Percentiles rank a stretch among this genome's conserved stretches.
Conservation (phyloP, 306 rosid genomes). For the Fragaria iinumae region DNA sequence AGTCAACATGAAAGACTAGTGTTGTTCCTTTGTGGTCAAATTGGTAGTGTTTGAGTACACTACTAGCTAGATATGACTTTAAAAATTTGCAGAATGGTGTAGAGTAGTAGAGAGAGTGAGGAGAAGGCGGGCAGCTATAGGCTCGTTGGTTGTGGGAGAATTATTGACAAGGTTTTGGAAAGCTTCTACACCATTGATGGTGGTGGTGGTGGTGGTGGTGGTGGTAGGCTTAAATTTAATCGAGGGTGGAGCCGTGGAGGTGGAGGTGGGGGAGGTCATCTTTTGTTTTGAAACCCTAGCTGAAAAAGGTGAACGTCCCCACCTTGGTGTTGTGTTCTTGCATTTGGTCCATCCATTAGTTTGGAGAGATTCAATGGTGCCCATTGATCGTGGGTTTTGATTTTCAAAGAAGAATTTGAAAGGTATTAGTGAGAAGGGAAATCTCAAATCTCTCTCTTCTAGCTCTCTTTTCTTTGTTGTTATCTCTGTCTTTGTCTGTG, state of each 20-base stretch:
- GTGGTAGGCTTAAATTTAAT: constrained; percentile 9
- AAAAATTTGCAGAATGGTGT: background rate
- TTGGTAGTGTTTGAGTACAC: background rate
- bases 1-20: constrained; percentile 36
- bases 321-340: constrained; percentile 7
- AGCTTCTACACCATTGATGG: constrained; percentile 35
- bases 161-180: constrained; percentile 15
- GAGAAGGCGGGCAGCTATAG: background rate
- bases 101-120: background rate
- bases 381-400: constrained; percentile 16
- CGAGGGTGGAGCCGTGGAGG: background rate
- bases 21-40: background rate
- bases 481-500: background rate
- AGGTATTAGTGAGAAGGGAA: background rate
- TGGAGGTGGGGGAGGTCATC: constrained; percentile 12
- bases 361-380: constrained; percentile 29
- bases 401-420: constrained; percentile 3
- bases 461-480: background rate
- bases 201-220: constrained; percentile 53
- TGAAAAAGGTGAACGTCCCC: constrained; percentile 16
- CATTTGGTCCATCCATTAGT: constrained; percentile 38
- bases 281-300: constrained; percentile 8
- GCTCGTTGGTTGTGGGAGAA: constrained; percentile 27
- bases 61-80: background rate
- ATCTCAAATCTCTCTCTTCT: background rate